A percentile compares a stretch with the other conserved stretches of the same genome.
phyloP scores from a whole-genome alignment of 176 grass and related monocot species.

The Oryza glumipatula region DNA sequence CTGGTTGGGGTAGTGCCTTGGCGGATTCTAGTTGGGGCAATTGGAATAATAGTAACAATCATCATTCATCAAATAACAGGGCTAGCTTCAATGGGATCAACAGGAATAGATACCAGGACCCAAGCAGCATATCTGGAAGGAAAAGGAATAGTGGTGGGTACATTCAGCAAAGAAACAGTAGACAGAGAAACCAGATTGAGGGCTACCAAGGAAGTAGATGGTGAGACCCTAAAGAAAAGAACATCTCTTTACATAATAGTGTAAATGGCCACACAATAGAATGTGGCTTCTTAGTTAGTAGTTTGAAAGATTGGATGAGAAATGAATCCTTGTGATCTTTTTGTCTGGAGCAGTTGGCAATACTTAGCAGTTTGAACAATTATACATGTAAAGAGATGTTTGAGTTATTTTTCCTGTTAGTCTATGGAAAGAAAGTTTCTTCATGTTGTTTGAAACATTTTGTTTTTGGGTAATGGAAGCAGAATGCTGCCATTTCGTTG shows the following conservation, averaged over 20 bases:
- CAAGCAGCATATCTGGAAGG: slow-evolving; percentile 28
- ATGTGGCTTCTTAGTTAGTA: slow-evolving; percentile 29
- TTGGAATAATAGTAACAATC: slow-evolving; percentile 15
- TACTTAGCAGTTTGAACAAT: slow-evolving; percentile 10
- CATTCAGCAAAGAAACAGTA: slow-evolving; percentile 31
- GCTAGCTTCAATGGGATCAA: slow-evolving; percentile 15
- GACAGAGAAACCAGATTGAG: slow-evolving; percentile 32
- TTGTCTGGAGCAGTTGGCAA: slow-evolving; percentile 9
- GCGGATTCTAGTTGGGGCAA: slow-evolving; percentile 3
- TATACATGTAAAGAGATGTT: slow-evolving; percentile 10
- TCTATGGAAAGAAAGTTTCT: neutral
- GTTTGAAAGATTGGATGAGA: neutral
- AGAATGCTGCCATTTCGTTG: slow-evolving; percentile 8
- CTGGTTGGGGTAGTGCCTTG: slow-evolving; percentile 39
- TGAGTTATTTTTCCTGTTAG: neutral
- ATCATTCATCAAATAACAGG: slow-evolving; percentile 12
- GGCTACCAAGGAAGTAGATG: slow-evolving; percentile 30
- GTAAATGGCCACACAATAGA: slow-evolving; percentile 10
- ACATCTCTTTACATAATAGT: neutral
- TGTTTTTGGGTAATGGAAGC: neutral
- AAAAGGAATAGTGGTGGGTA: slow-evolving; percentile 34
- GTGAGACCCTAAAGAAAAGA: slow-evolving; percentile 32
- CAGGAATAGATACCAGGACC: slow-evolving; percentile 41
- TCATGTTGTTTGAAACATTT: neutral
- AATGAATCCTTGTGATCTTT: slow-evolving; percentile 5